Base-by-base conservation (phyloP, 805 yeast species). In the Kuraishia ogatae region DNA sequence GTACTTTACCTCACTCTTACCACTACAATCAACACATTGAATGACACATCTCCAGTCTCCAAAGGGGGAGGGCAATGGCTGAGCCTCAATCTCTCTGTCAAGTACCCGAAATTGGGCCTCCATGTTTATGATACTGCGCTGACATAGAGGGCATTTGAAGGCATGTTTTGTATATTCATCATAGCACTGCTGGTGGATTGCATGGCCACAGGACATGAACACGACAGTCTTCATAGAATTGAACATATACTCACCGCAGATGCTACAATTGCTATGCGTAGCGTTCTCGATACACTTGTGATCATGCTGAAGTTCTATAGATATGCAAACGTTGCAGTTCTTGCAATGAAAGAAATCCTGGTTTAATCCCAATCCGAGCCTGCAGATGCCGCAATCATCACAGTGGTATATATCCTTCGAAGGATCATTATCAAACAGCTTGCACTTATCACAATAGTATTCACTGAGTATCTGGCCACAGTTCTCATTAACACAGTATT, bases 201-300 rank as follows among this genome's bases (percentile, higher is more conserved):
- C 89, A 70, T 92, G 98, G 1, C 97, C 97, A 71, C 98, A 92
- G 52, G 79, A 75, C 97, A 92, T 90, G 67, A 92, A 91, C 21
- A 90, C 96, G 49, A 91, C 96, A 11, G 90, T 85, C 65, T 76
- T 78, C 6, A 87, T 82, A 2, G 94, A 85, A 17, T 90, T 87
- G 67, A 92, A 92, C 81, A 92, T 81, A 67, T 84, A 91, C 62
- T 91, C 97, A 56, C 87, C 89, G 70, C 97, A 92, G 43, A 92
- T 89, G 1, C 97, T 96, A 68, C 97, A 92, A 66, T 91, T 84
- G 51, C 96, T 87, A 66, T 87, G 94, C 0, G 97, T 91, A 5
- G 96, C 83, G 61, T 90, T 83, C 62, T 87, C 90, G 53, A 91
- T 84, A 70, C 97, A 93, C 59, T 79, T 80, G 71, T 93, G 97